These are phyloP conservation scores for Madurella mycetomatis DNA, from an alignment of 2,329 filamentous ascomycete genomes.

Conservation along the genomic window DNA sequence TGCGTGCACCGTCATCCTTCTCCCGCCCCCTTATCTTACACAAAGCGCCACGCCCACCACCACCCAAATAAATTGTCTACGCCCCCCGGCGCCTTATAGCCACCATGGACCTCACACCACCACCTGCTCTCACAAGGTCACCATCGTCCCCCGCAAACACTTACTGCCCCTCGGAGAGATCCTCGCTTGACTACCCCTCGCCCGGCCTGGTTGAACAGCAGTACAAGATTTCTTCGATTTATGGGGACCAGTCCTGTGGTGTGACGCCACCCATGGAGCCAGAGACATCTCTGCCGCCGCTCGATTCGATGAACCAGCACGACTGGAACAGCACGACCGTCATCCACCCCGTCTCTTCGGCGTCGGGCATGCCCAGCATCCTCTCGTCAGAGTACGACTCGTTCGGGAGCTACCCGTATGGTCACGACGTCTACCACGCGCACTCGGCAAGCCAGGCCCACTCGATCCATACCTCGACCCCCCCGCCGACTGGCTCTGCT, in stretches of 20 bases:
- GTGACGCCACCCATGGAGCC: constrained; percentile 35
- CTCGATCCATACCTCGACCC: constrained; percentile 27
- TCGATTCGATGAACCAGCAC: constrained; percentile 39
- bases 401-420: constrained; percentile 47
- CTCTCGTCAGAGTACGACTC: constrained; percentile 48
- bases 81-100: constrained; percentile 12
- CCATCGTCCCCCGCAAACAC: constrained; percentile 41
- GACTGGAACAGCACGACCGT: constrained; percentile 41
- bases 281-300: constrained; percentile 35
- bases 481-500: constrained; percentile 25
- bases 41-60: constrained; percentile 12
- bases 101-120: constrained; percentile 48
- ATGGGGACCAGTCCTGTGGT: constrained; percentile 38
- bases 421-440: constrained; percentile 43
- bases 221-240: constrained; percentile 41
- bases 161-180: constrained; percentile 40
- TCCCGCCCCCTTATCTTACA: constrained; percentile 19
- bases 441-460: constrained; percentile 24
- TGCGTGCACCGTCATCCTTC: constrained; percentile 10
- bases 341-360: constrained; percentile 38
- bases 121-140: constrained; percentile 43
- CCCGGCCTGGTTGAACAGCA: constrained; percentile 41
- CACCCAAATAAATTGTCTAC: constrained; percentile 14
- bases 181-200: constrained; percentile 43
- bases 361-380: constrained; percentile 41